Conservation (phyloP, 345 rosid genomes). For the Carallia brachiata region DNA sequence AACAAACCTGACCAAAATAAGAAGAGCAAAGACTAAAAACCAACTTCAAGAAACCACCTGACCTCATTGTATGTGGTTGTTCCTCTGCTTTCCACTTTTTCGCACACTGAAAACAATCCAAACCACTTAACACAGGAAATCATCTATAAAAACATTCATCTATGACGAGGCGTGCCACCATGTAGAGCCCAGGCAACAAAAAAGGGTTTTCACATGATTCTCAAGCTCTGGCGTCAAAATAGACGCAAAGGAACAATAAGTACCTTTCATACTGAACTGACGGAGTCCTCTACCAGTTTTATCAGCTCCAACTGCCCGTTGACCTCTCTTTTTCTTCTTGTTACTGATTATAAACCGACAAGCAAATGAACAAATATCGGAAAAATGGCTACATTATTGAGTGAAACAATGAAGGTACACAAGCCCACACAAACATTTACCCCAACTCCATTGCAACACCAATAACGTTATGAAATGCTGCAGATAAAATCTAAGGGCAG, state of each 20-base stretch:
- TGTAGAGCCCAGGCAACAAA: not conserved
- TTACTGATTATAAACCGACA: slow-evolving; percentile 32
- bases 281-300: slow-evolving; percentile 98
- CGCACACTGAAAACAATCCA: slow-evolving; percentile 64
- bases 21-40: slow-evolving; percentile 1
- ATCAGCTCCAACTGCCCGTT: slow-evolving; percentile 84
- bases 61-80: slow-evolving; percentile 99
- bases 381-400: not conserved
- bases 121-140: slow-evolving; percentile 11
- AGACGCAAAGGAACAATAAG: slow-evolving; percentile 7
- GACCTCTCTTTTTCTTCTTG: slow-evolving; percentile 91
- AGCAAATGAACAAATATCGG: not conserved
- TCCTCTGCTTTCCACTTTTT: slow-evolving; percentile 98
- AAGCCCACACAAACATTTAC: too few species aligned
- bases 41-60: slow-evolving; percentile 34
- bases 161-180: not conserved
- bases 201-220: slow-evolving; percentile 11
- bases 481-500: too few species aligned
- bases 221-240: not conserved
- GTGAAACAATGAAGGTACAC: not conserved
- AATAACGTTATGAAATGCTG: too few species aligned
- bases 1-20: not conserved
- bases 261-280: slow-evolving; percentile 99
- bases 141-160: slow-evolving; percentile 4
- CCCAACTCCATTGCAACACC: too few species aligned